A percentile compares a stretch with the other conserved stretches of the same genome.
Evolutionary conservation across 2,329 filamentous ascomycete genomes (phyloP).

Genomic region (Pseudogymnoascus sp.): DNA sequence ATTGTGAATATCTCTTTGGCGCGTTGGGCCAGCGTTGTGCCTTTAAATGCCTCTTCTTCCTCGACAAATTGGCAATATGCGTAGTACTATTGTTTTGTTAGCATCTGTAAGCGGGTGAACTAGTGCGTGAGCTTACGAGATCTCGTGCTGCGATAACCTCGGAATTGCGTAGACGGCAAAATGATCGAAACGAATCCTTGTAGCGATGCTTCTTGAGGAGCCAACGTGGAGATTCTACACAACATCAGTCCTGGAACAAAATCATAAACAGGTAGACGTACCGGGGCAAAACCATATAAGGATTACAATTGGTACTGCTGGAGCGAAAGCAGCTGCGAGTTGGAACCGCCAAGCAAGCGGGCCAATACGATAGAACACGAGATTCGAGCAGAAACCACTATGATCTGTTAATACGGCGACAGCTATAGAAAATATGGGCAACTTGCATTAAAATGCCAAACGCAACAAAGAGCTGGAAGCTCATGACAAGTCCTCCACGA

Average conservation of each 20-base stretch:
- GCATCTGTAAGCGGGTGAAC: not conserved
- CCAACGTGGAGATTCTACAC: slow-evolving; percentile 11
- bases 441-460: slow-evolving; percentile 47
- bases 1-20: slow-evolving; percentile 59
- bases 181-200: slow-evolving; percentile 11
- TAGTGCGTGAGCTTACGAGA: not conserved
- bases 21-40: slow-evolving; percentile 52
- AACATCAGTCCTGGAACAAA: not conserved
- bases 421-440: not conserved
- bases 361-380: slow-evolving; percentile 45
- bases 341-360: slow-evolving; percentile 52
- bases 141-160: slow-evolving; percentile 13
- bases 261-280: not conserved
- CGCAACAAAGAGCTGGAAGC: slow-evolving; percentile 64
- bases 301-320: slow-evolving; percentile 45
- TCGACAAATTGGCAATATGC: slow-evolving; percentile 19
- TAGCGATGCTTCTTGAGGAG: slow-evolving; percentile 11
- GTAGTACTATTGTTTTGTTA: slow-evolving; percentile 1
- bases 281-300: slow-evolving; percentile 56
- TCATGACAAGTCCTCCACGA: slow-evolving; percentile 71
- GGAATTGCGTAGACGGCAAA: slow-evolving; percentile 12
- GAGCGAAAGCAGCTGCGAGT: slow-evolving; percentile 54
- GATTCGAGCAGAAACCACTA: slow-evolving; percentile 51
- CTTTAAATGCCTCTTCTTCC: slow-evolving; percentile 44
- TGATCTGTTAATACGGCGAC: not conserved